Conservation (phyloP, 139 green algal species). For the Ulvella scutata region DNA sequence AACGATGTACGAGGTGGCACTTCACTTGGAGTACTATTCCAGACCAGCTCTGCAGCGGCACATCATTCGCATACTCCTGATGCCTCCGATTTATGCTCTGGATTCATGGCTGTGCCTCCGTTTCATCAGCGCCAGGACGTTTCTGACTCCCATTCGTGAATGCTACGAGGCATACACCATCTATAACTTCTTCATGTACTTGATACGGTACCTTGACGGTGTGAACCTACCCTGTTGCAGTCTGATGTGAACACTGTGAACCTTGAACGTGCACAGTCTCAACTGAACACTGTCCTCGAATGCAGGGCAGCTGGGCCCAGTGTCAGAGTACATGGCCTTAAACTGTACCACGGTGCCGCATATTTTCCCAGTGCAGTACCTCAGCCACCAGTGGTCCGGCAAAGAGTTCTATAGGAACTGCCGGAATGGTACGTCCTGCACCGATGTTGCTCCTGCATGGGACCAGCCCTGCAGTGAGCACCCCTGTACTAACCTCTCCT, state of each 20-base stretch:
- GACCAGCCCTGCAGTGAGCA: too few species aligned
- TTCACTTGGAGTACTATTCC: conserved; percentile 93
- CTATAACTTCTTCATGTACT: conserved; percentile 89
- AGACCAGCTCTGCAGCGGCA: conserved; percentile 70
- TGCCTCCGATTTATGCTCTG: conserved; percentile 76
- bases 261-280: too few species aligned
- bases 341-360: not conserved
- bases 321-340: not conserved
- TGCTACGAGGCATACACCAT: conserved; percentile 92
- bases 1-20: conserved; percentile 78
- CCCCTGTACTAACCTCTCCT: too few species aligned
- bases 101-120: conserved; percentile 75
- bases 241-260: too few species aligned
- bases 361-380: not conserved
- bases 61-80: conserved; percentile 74
- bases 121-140: conserved; percentile 13
- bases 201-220: conserved; percentile 70
- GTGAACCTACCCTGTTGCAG: not conserved
- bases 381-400: not conserved
- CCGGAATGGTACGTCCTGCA: too few species aligned
- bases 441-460: too few species aligned
- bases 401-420: conserved; percentile 4
- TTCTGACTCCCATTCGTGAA: conserved; percentile 50
- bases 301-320: not conserved
- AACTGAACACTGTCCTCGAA: too few species aligned